Percentiles rank a stretch among this genome's conserved stretches.
These are phyloP conservation scores for Straminergon stramineum DNA, from an alignment of 225 moss, liverwort and hornwort species.

Conservation along the genomic window DNA sequence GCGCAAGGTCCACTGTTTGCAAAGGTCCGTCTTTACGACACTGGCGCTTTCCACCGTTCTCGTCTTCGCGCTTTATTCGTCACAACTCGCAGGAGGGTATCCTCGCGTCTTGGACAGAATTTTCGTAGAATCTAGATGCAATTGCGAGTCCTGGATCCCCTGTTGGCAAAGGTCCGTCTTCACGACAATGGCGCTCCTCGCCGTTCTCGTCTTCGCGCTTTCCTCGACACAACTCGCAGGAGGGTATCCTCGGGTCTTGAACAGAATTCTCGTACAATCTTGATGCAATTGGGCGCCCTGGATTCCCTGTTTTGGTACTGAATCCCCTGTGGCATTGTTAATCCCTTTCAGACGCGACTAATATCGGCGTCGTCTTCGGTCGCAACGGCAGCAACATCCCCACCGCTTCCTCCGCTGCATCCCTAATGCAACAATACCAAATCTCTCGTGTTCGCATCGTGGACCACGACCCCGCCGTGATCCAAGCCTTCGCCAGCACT, in stretches of 20 bases:
- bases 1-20: not conserved
- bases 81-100: not conserved
- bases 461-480: constrained; percentile 47
- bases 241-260: not conserved
- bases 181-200: not conserved
- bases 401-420: constrained; percentile 26
- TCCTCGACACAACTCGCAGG: not conserved
- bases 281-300: not conserved
- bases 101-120: not conserved
- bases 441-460: constrained; percentile 61
- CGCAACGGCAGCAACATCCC: constrained; percentile 67
- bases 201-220: not conserved
- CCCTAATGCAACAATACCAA: constrained; percentile 43
- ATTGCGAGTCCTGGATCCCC: not conserved
- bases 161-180: not conserved
- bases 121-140: not conserved
- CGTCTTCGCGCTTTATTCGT: not conserved
- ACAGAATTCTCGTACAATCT: not conserved
- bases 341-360: constrained; percentile 23
- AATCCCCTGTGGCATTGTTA: not conserved
- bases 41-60: not conserved
- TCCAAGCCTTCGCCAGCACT: constrained; percentile 59
- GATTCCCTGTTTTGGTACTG: not conserved
- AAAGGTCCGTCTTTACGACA: not conserved
- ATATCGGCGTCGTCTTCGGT: constrained; percentile 63